Evolutionary conservation across 164 flowering plant species (phyloP).

Genomic region (Magnolia changhungtana): DNA sequence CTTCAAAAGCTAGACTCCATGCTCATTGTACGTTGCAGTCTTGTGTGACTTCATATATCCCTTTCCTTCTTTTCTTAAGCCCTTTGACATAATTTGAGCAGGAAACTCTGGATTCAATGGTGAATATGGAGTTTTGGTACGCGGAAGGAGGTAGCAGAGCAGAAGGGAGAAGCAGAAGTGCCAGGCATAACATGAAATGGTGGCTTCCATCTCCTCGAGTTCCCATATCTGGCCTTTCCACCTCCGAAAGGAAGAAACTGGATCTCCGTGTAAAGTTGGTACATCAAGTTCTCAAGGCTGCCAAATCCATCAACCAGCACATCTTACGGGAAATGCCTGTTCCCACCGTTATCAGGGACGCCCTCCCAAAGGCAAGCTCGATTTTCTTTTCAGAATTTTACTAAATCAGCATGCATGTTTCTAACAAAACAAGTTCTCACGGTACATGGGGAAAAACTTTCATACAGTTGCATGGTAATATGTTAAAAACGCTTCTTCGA

Average conservation of each 20-base stretch:
- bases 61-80: not conserved
- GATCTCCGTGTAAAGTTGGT: conserved; percentile 56
- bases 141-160: conserved; percentile 82
- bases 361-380: conserved; percentile 64
- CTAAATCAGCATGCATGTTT: not conserved
- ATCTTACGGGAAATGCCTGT: conserved; percentile 75
- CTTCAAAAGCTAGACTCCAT: conserved; percentile 88
- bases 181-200: conserved; percentile 69
- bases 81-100: conserved; percentile 20
- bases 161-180: conserved; percentile 61
- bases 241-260: conserved; percentile 51
- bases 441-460: not conserved
- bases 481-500: not conserved
- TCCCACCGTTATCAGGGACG: conserved; percentile 51
- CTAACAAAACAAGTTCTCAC: not conserved
- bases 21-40: conserved; percentile 73
- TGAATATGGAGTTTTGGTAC: conserved; percentile 86
- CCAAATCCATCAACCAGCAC: conserved; percentile 65
- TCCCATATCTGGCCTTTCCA: conserved; percentile 69
- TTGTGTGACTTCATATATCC: too few species aligned
- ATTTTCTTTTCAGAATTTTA: not conserved
- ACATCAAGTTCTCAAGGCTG: conserved; percentile 86
- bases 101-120: conserved; percentile 85
- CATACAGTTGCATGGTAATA: not conserved
- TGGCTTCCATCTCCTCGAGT: conserved; percentile 92